Evolutionary conservation across 75 land plant species (phyloP).

Genomic region (Azolla pinnata): DNA sequence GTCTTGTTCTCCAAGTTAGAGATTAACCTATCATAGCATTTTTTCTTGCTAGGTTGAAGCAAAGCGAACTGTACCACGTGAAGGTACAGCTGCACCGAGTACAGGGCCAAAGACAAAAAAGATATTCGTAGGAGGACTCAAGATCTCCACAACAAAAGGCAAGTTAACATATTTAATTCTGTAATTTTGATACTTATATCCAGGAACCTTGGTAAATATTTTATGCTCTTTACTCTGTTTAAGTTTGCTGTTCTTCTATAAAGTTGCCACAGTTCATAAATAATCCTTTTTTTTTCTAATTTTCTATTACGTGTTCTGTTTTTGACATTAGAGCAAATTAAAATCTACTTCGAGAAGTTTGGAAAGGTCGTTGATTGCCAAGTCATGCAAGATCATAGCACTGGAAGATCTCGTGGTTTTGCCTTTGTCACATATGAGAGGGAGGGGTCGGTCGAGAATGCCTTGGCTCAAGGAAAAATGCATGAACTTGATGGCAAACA

Average conservation of each 20-base stretch:
- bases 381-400: constrained; percentile 79
- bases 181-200: no score
- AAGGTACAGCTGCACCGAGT: constrained; percentile 22
- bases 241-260: no score
- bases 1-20: neutral
- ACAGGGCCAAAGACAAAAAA: constrained; percentile 59
- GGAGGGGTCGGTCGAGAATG: constrained; percentile 66
- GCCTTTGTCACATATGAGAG: constrained; percentile 84
- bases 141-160: constrained; percentile 55
- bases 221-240: no score
- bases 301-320: neutral
- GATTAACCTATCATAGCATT: neutral
- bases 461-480: constrained; percentile 70
- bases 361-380: constrained; percentile 74
- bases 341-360: constrained; percentile 53
- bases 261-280: neutral
- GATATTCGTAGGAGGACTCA: constrained; percentile 73
- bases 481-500: constrained; percentile 74
- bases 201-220: no score
- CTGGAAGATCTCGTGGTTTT: constrained; percentile 82
- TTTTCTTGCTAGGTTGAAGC: constrained; percentile 50
- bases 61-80: constrained; percentile 65
- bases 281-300: neutral
- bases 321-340: constrained; percentile 58
- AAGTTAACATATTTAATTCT: constrained; percentile 5